Conservation (phyloP, 2,329 filamentous ascomycete genomes). For the Beauveria brongniartii region DNA sequence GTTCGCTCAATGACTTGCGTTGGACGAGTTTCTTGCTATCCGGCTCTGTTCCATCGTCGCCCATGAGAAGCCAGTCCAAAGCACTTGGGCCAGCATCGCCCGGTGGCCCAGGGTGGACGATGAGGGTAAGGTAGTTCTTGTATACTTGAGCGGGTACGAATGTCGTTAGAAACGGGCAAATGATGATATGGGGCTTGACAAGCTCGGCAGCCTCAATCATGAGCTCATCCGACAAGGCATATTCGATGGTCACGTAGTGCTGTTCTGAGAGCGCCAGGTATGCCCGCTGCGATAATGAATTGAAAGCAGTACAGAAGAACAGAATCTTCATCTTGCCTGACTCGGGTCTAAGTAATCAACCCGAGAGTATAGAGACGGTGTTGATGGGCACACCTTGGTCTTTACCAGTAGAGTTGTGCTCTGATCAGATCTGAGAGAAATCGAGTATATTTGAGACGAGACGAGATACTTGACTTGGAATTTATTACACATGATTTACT, state of each 20-base stretch:
- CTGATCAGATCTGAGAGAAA: not conserved
- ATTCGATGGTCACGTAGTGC: slow-evolving; percentile 32
- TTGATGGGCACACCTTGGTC: not conserved
- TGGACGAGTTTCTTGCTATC: slow-evolving; percentile 22
- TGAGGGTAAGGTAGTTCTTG: slow-evolving; percentile 28
- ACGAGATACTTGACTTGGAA: not conserved
- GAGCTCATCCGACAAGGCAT: slow-evolving; percentile 23
- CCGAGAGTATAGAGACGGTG: not conserved
- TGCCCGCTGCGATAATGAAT: slow-evolving; percentile 33
- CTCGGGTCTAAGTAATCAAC: not conserved
- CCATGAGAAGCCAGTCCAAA: slow-evolving; percentile 34
- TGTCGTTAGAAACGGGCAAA: slow-evolving; percentile 34
- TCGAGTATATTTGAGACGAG: not conserved
- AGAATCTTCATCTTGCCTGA: slow-evolving; percentile 29
- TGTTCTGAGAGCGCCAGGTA: slow-evolving; percentile 26
- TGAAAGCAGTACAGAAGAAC: slow-evolving; percentile 37
- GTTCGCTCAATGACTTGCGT: slow-evolving; percentile 17
- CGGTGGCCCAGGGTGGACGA: slow-evolving; percentile 33
- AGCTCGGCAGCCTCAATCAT: slow-evolving; percentile 32
- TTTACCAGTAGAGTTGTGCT: not conserved
- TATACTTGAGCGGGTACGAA: slow-evolving; percentile 29
- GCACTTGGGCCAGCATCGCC: slow-evolving; percentile 34
- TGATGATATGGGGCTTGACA: slow-evolving; percentile 29
- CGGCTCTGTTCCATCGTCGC: slow-evolving; percentile 30
- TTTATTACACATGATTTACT: not conserved